Evolutionary conservation across 306 rosid species (phyloP).

Genomic region (Comarum palustre): DNA sequence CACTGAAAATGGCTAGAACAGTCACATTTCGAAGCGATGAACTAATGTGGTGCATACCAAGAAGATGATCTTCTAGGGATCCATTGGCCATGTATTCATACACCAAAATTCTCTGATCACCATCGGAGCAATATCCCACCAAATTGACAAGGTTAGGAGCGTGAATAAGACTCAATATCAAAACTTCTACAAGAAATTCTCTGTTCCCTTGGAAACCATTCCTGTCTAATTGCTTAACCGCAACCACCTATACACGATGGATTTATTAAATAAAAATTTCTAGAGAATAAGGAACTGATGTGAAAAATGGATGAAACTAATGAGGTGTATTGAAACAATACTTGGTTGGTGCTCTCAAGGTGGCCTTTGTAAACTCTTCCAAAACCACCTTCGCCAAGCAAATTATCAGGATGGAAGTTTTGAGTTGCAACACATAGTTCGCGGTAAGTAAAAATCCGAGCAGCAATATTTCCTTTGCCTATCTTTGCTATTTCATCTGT

Average conservation of each 20-base stretch:
- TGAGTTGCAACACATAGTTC: slow-evolving; percentile 72
- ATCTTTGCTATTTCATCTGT: slow-evolving; percentile 51
- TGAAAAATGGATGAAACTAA: not conserved
- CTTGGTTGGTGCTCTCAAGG: slow-evolving; percentile 50
- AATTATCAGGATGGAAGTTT: slow-evolving; percentile 52
- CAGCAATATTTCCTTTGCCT: slow-evolving; percentile 69
- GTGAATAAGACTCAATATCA: slow-evolving; percentile 81
- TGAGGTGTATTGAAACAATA: slow-evolving; percentile 24
- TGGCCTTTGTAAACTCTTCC: slow-evolving; percentile 81
- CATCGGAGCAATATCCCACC: slow-evolving; percentile 85
- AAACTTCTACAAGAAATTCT: slow-evolving; percentile 88
- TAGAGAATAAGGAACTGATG: not conserved
- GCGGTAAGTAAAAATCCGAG: slow-evolving; percentile 47
- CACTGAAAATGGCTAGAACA: not conserved
- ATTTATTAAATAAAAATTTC: not conserved
- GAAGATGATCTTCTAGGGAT: slow-evolving; percentile 86
- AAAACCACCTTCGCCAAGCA: slow-evolving; percentile 95
- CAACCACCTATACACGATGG: slow-evolving; percentile 55
- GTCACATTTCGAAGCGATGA: not conserved
- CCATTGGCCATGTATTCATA: slow-evolving; percentile 84
- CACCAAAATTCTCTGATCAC: slow-evolving; percentile 76
- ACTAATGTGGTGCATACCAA: slow-evolving; percentile 42
- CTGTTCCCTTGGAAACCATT: slow-evolving; percentile 92
- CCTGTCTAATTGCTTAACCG: slow-evolving; percentile 87
- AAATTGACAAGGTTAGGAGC: slow-evolving; percentile 80